Evolutionary conservation across 306 rosid species (phyloP).

Genomic region (Vicia villosa): DNA sequence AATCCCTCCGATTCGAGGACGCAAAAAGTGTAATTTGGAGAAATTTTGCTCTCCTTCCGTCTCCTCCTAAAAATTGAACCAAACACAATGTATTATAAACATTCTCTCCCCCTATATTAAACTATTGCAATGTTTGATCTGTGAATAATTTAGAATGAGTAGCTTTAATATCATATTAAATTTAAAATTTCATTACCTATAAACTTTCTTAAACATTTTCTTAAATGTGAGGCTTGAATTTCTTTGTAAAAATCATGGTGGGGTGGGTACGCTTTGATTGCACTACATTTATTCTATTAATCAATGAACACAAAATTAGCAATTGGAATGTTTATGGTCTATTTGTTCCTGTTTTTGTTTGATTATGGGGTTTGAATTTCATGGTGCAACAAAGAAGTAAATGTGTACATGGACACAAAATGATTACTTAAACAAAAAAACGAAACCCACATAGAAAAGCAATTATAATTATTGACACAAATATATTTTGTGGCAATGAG

Average conservation of each 20-base stretch:
- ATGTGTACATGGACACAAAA: conserved; percentile 8
- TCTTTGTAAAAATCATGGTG: conserved; percentile 5
- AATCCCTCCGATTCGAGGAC: too few species aligned
- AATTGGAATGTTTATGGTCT: conserved; percentile 29
- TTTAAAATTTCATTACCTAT: too few species aligned
- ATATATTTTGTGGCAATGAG: neutral
- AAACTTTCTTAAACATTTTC: too few species aligned
- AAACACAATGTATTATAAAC: too few species aligned
- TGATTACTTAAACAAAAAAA: conserved; percentile 20
- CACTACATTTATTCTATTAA: conserved; percentile 21
- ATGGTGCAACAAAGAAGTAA: conserved; percentile 18
- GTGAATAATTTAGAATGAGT: too few species aligned
- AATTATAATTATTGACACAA: neutral
- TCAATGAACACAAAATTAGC: conserved; percentile 10
- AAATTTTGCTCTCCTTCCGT: too few species aligned
- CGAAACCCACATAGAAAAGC: conserved; percentile 8
- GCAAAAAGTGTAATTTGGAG: too few species aligned
- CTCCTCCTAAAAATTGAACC: too few species aligned
- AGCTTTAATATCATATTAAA: too few species aligned
- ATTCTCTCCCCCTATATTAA: too few species aligned
- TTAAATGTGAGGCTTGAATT: too few species aligned
- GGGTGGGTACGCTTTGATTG: neutral
- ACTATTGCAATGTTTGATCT: too few species aligned
- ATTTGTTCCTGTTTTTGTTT: conserved; percentile 9
- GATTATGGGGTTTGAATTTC: conserved; percentile 1